Base-by-base conservation (phyloP, 805 yeast species). In the Candida lessepsii region DNA sequence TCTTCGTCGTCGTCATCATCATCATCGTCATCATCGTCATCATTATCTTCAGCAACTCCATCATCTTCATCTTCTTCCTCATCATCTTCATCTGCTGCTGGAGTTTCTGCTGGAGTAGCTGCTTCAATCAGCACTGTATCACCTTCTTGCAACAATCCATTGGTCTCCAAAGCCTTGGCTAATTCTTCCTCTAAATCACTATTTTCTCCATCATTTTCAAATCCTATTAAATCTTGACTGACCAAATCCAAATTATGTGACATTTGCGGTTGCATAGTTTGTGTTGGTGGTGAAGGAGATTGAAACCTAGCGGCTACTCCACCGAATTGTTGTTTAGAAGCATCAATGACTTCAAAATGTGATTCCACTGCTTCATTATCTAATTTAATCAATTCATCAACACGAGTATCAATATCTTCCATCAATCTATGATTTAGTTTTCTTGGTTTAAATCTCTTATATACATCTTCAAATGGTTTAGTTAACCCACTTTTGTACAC, bases 351-450 rank as follows among this genome's bases (percentile, higher is more conserved):
- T 54, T 90, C 96, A 54, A 81, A 88, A 26, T 75, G 75, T 18
- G 83, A 76, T 32, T 82, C 87, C 57, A 86, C 90, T 1, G 97
- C 96, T 43, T 83, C 89, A 27, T 77, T 86, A 57, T 91, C 99
- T 33, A 80, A 63, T 46, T 76, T 69, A 21, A 91, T 67, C 37
- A 91, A 65, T 55, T 83, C 87, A 42, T 86, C 85, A 4, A 91
- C 96, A 40, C 78, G 78, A 26, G 75, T 75, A 48, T 91, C 96
- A 6, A 88, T 80, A 46, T 80, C 81, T 42, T 87, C 86, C 54
- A 89, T 79, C 17, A 85, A 81, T 29, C 81, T 70, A 38, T 80
- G 81, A 40, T 82, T 80, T 47, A 86, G 74, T 42, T 83, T 79
- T 39, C 83, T 76, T 36, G 87, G 80, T 55, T 86, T 82, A 45